Base-by-base conservation (phyloP, 192 early-diverging fungal species). In the Thamnidium elegans region DNA sequence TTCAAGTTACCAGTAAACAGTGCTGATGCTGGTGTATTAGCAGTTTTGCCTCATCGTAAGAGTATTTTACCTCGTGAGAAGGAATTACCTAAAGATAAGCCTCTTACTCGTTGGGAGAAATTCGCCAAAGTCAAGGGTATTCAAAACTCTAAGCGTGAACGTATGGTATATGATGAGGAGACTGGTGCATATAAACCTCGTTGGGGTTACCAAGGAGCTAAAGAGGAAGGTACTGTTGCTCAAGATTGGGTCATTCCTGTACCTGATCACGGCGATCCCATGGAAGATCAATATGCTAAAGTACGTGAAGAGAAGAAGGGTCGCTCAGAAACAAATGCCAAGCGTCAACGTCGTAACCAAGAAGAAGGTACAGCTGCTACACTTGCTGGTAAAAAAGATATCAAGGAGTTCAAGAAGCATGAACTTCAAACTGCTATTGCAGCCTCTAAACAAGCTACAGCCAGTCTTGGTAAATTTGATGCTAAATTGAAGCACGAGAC, bases 101-200 rank as follows among this genome's bases (percentile, higher is more conserved):
- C 90, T 11, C 73, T 85, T 79, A 99, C 97, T 10, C 89, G 94
- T 65, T 99, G 97, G 97, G 96, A 99, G 78, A 92, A 91, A 84
- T 99, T 99, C 78, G 97, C 97, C 55, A 89, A 92, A 71, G 78
- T 80, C 73, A 99, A 99, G 79, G 94, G 94, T 14, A 98, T 99
- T 75, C 83, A 88, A 73, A 89, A 89, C 53, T 75, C 71, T 67
- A 96, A 97, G 77, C 90, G 90, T 71, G 82, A 79, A 30, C 79
- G 88, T 36, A 88, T 91, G 84, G 87, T 86, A 60, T 96, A 73
- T 74, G 94, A 99, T 71, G 94, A 97, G 53, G 81, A 71, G 5
- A 69, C 71, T 62, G 89, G 86, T 63, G 91, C 95, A 73, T 95
- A 90, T 77, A 85, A 86, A 50, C 92, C 94, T 55, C 83, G 87